phyloP scores from a whole-genome alignment of 257 asterid genomes.

The Lycium ferocissimum region DNA sequence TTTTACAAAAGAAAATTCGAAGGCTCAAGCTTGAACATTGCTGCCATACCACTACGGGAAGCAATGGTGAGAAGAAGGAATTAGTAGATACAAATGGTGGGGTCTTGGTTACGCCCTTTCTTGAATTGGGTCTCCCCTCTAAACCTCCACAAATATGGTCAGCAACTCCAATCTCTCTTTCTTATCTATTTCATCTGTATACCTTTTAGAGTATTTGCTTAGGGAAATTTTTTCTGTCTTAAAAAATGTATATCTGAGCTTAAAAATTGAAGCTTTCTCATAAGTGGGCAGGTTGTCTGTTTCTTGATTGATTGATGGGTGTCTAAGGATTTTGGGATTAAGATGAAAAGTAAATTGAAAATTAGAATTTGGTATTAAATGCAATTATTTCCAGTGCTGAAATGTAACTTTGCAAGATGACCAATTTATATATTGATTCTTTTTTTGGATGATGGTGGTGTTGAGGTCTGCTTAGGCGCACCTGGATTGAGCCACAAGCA shows the following conservation, averaged over 20 bases:
- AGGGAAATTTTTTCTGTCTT: not conserved
- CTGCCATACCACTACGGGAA: not conserved
- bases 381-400: not conserved
- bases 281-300: not conserved
- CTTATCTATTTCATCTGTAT: not conserved
- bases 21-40: not conserved
- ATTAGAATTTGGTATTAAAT: not conserved
- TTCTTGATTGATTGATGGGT: not conserved
- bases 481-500: not conserved
- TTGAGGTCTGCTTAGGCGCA: not conserved
- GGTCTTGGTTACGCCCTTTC: constrained; percentile 57
- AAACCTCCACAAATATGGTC: constrained; percentile 65
- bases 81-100: not conserved
- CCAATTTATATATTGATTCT: not conserved
- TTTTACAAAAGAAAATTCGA: not conserved
- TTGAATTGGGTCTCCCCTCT: constrained; percentile 47
- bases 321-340: not conserved
- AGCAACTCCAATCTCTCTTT: constrained; percentile 26
- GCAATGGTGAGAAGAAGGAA: constrained; percentile 19
- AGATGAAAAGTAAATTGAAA: not conserved
- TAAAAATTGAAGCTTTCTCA: not conserved
- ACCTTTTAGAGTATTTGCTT: not conserved
- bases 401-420: not conserved
- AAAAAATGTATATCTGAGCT: not conserved
- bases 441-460: not conserved